A percentile compares a stretch with the other conserved stretches of the same genome.
Conservation (phyloP, 2,329 filamentous ascomycete species). For the Penicillium sp. region DNA sequence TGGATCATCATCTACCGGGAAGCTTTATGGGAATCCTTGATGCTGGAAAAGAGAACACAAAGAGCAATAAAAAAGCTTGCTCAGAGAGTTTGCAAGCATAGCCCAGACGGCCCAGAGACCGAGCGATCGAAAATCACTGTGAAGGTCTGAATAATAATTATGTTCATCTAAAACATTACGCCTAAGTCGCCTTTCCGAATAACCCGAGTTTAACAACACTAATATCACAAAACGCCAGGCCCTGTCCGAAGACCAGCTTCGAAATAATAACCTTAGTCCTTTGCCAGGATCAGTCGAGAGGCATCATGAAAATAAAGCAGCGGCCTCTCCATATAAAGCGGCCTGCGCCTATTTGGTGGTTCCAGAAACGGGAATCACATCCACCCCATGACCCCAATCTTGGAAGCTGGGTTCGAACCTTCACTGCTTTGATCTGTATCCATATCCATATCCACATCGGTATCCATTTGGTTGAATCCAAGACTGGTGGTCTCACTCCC, state of each 20-base stretch:
- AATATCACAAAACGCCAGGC: not conserved
- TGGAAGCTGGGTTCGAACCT: slow-evolving; percentile 17
- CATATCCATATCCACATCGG: slow-evolving; percentile 31
- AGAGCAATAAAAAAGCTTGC: no score
- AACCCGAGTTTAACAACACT: not conserved
- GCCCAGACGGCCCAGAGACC: no score
- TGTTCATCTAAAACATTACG: slow-evolving; percentile 1
- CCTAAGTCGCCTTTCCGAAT: not conserved
- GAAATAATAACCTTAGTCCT: not conserved
- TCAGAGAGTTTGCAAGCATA: no score
- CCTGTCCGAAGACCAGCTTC: not conserved
- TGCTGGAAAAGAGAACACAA: no score
- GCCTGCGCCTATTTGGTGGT: slow-evolving; percentile 8
- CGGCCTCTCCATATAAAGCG: slow-evolving; percentile 6
- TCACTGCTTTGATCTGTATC: slow-evolving; percentile 27
- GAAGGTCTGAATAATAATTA: not conserved
- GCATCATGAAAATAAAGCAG: no score
- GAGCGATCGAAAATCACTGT: no score
- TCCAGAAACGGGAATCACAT: slow-evolving; percentile 21
- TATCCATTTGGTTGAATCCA: slow-evolving; percentile 17
- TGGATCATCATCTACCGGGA: no score
- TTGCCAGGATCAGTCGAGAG: no score
- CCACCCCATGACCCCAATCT: slow-evolving; percentile 33
- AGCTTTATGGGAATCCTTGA: no score
- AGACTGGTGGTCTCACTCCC: slow-evolving; percentile 26